Evolutionary conservation across 257 asterid genomes (phyloP), one percentile per base, ranked within the genome.

Genomic region (Mentha longifolia): DNA sequence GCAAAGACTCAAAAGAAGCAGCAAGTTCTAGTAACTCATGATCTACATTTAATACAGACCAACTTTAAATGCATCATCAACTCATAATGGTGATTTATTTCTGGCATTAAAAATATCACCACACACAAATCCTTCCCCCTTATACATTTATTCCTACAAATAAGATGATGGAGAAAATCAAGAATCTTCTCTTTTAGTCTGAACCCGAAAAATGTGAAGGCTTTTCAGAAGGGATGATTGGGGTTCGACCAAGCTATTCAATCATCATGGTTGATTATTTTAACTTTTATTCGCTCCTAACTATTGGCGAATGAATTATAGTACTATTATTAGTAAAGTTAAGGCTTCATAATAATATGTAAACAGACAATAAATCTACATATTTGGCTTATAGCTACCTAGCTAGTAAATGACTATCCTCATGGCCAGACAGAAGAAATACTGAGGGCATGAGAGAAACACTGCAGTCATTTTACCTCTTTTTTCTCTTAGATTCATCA

Each of bases 21-120:
- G 99, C 99, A 69, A 88, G 82, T 71, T 95, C 97, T 63, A 90
- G 89, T 64, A 95, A 83, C 79, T 82, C 89, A 22, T 88, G 92
- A 86, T 92, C 98, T 92, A 96, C 88, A 82, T 65, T 59, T 61
- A 62, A 82, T 70, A 57, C 58, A 61, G 52, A 74, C 72, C 52
- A 72, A 66, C 77, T 28, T 28, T 51, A 65, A 77, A 62, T 41
- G 66, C 59, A 71, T 64, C 77, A 75, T 51, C 12, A 61, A 75
- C 54, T 58, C 62, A 35, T 45, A 69, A 56, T 63, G 8, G 31
- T 35, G 12, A 62, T 51, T 51, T 61, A 59, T 33, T 69, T 61
- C 73, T 43, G 16, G 37, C 54, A 35, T 50, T 20, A 33, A 46
- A 37, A 56, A 14, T 25, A 57, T 7, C 33, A 49, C 19, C 41